Evolutionary conservation across 2,329 filamentous ascomycete species (phyloP), one percentile per base, ranked within the genome.

Genomic region (Claviceps africana): DNA sequence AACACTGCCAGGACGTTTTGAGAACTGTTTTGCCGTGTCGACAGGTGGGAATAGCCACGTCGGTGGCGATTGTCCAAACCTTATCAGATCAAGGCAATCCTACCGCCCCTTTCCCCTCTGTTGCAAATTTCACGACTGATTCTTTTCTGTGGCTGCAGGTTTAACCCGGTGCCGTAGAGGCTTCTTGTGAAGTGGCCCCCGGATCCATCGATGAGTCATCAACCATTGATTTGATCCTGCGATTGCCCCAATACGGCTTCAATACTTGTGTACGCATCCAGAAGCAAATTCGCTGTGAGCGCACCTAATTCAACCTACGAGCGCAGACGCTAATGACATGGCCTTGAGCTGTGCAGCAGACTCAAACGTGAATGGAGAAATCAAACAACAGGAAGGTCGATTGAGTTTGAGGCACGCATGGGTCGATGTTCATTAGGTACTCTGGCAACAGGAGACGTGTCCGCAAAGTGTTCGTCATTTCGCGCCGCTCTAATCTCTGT

Each of bases 191-290:
- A 31, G 55, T 15, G 33, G 33, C 9, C 2, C 4, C 2, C 33
- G 9, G 10, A 11, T 4, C 33, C 10, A 35, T 13, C 2, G 13
- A 33, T 6, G 31, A 33, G 31, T 56, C 19, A 51, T 55, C 48
- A 54, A 33, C 11, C 53, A 46, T 48, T 57, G 56, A 9, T 47
- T 50, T 11, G 48, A 52, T 28, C 40, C 47, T 22, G 56, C 47
- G 10, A 52, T 35, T 8, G 40, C 55, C 40, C 55, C 52, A 31
- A 53, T 51, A 10, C 48, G 53, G 33, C 44, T 46, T 15, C 56
- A 58, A 54, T 6, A 55, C 54, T 33, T 54, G 50, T 44, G 52
- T 55, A 45, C 54, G 52, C 54, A 57, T 56, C 50, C 53, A 55
- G 31, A 46, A 54, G 51, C 47, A 54, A 50, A 37, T 56, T 54